Base-by-base conservation (phyloP, 2,329 filamentous ascomycete species). In the Botryotinia globosa region DNA sequence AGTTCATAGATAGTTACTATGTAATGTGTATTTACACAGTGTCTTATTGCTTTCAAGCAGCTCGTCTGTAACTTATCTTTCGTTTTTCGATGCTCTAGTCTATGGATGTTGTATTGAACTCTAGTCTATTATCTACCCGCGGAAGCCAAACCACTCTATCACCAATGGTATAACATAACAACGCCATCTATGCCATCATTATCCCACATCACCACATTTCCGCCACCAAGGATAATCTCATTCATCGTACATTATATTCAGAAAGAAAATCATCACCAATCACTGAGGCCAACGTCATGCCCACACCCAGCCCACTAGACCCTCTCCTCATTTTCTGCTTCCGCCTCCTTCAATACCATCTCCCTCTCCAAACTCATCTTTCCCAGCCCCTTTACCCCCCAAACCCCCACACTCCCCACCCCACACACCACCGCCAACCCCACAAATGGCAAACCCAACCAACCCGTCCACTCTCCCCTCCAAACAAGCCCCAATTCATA, bases 371-470 rank as follows among this genome's bases (percentile, higher is more conserved):
- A 37, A 29, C 32, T 25, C 42, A 37, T 37, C 32, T 5, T 44
- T 39, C 51, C 51, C 16, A 72, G 9, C 22, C 39, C 65, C 18
- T 32, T 68, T 10, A 67, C 70, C 9, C 62, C 59, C 70, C 63
- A 68, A 39, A 66, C 37, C 6, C 70, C 70, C 62, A 32, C 42
- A 10, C 56, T 34, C 4, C 70, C 70, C 25, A 68, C 22, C 25
- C 9, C 42, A 44, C 64, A 56, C 18, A 72, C 51, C 8, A 32
- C 32, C 4, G 65, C 65, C n/a, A 69, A 56, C 16, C 71, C 65
- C n/a, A 74, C 75, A 73, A 76, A 80, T n/a, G 79, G 79, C 32
- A 80, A 62, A 16, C 76, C 78, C 39, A 58, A 56, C 70, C 70
- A 67, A 18, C 64, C 64, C 18, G 75, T 72, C 79, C 78, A 80